phyloP scores from a whole-genome alignment of 2,329 filamentous ascomycete species.

The Onygenales sp. region DNA sequence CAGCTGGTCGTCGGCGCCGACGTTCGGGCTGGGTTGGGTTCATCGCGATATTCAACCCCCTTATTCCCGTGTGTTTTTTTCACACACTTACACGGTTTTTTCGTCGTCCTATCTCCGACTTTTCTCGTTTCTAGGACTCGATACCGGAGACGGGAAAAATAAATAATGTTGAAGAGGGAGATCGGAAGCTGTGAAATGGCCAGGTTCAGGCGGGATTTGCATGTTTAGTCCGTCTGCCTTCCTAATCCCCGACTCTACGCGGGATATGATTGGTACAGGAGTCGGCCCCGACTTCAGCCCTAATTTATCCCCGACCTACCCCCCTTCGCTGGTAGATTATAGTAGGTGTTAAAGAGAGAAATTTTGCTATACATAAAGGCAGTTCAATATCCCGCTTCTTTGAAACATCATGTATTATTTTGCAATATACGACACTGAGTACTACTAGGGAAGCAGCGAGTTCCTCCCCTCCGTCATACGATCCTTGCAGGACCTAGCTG shows the following conservation, averaged over 20 bases:
- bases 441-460: too few species aligned
- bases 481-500: not conserved
- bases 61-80: not conserved
- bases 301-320: too few species aligned
- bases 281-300: too few species aligned
- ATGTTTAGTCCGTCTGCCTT: conserved; percentile 13
- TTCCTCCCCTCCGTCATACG: not conserved
- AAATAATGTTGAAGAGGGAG: too few species aligned
- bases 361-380: not conserved
- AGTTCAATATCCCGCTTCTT: not conserved
- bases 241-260: conserved; percentile 16
- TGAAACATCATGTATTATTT: not conserved
- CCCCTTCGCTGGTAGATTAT: too few species aligned
- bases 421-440: not conserved
- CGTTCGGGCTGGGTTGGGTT: conserved; percentile 20
- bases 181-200: not conserved
- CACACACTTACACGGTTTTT: too few species aligned
- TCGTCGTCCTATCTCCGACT: too few species aligned
- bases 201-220: conserved; percentile 12
- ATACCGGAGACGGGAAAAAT: too few species aligned
- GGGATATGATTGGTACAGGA: not conserved
- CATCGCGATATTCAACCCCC: not conserved
- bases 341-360: not conserved
- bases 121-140: too few species aligned
- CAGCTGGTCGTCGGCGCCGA: conserved; percentile 34